Evolutionary conservation across 805 yeast species (phyloP).

Genomic region (Blastobotrys americana): DNA sequence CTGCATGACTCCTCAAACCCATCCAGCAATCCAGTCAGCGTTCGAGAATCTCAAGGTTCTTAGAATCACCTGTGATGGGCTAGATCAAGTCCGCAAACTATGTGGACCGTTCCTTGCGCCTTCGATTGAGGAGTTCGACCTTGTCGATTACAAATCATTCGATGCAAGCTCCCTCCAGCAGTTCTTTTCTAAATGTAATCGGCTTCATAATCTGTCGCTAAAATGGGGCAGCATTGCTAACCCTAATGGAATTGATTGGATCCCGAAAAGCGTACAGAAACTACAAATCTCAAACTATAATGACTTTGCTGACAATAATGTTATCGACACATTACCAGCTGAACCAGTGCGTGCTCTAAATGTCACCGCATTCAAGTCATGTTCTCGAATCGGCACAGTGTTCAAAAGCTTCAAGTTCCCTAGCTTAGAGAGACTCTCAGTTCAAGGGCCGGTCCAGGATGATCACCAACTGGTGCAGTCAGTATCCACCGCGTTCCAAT

Average conservation of each 20-base stretch:
- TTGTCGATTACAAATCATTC: slow-evolving; percentile 3
- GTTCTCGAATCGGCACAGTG: slow-evolving; percentile 4
- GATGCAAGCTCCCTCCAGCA: slow-evolving; percentile 1
- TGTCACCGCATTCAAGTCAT: slow-evolving; percentile 7
- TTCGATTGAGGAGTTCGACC: slow-evolving; percentile 5
- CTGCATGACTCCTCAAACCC: background rate
- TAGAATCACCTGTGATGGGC: background rate
- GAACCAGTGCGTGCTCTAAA: slow-evolving; percentile 1
- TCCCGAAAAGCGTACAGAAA: slow-evolving; percentile 3
- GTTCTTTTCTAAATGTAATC: slow-evolving; percentile 5
- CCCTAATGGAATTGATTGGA: slow-evolving; percentile 4
- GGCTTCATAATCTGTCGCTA: slow-evolving; percentile 3
- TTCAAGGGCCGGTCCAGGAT: slow-evolving; percentile 7
- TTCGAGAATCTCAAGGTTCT: slow-evolving; percentile 4
- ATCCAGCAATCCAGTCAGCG: background rate
- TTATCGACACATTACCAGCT: background rate
- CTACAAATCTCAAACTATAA: slow-evolving; percentile 2
- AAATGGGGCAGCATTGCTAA: slow-evolving; percentile 6
- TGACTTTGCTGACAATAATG: background rate
- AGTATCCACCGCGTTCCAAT: slow-evolving; percentile 1
- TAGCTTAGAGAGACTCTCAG: slow-evolving; percentile 6
- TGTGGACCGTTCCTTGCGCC: slow-evolving; percentile 5
- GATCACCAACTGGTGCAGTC: slow-evolving; percentile 1
- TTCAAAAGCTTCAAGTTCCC: slow-evolving; percentile 2
- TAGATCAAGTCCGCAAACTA: slow-evolving; percentile 1